These are phyloP conservation scores for Taphrina betulina DNA, from an alignment of 1,139 yeast genomes.

Conservation along the genomic window DNA sequence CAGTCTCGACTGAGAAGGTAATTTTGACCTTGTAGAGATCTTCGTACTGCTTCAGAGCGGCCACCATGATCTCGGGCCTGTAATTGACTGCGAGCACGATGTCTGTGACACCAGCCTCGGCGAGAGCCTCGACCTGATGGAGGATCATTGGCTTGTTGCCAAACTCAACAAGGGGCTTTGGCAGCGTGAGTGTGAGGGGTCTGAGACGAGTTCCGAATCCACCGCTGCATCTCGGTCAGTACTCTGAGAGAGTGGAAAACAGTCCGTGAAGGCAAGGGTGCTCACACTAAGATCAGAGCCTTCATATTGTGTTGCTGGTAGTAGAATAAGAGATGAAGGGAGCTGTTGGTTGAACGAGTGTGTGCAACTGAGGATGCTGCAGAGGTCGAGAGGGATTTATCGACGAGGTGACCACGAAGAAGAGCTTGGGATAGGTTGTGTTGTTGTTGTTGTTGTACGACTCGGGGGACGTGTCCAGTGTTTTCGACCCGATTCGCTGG, in stretches of 20 bases:
- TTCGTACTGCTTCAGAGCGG: conserved; percentile 89
- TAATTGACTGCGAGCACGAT: conserved; percentile 98
- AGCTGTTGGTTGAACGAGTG: conserved; percentile 8
- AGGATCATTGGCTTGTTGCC: conserved; percentile 86
- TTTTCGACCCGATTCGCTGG: too few species aligned
- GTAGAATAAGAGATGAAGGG: conserved; percentile 1
- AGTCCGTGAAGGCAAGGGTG: not conserved
- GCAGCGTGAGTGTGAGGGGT: conserved; percentile 93
- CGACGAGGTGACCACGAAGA: too few species aligned
- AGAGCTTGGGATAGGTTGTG: too few species aligned
- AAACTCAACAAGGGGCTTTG: conserved; percentile 98
- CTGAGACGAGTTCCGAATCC: conserved; percentile 97
- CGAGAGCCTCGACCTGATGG: conserved; percentile 97
- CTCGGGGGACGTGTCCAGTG: too few species aligned
- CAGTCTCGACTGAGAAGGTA: conserved; percentile 98
- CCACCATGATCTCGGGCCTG: conserved; percentile 99
- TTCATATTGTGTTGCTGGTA: conserved; percentile 19
- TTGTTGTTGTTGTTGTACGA: too few species aligned
- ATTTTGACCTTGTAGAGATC: conserved; percentile 89
- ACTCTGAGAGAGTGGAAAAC: not conserved
- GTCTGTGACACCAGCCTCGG: conserved; percentile 98
- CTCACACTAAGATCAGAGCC: conserved; percentile 29
- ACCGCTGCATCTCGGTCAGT: conserved; percentile 20
- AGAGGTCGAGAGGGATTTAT: too few species aligned
- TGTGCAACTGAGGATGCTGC: too few species aligned